A percentile compares a stretch with the other conserved stretches of the same genome.
Conservation (phyloP, 139 green algal species). For the Nannochloris sp. region DNA sequence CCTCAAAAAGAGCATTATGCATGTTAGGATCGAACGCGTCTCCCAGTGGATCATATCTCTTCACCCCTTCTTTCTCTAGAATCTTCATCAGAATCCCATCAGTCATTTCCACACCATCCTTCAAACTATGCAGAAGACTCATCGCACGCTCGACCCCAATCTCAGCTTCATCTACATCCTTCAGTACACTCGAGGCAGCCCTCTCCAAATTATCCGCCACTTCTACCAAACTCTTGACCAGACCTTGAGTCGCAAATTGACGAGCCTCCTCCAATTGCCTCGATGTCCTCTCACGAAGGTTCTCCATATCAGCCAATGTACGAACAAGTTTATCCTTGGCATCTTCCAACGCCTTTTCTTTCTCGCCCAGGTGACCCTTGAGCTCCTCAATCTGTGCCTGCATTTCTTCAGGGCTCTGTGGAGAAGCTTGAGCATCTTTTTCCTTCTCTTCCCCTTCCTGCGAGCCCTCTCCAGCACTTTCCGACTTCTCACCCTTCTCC, state of each 20-base stretch:
- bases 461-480: neutral
- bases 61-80: slow-evolving; percentile 1
- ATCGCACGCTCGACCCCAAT: slow-evolving; percentile 34
- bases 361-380: slow-evolving; percentile 15
- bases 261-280: slow-evolving; percentile 55
- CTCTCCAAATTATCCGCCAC: slow-evolving; percentile 92
- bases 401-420: neutral
- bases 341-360: slow-evolving; percentile 13
- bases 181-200: slow-evolving; percentile 54
- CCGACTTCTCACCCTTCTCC: too few relatives aligned
- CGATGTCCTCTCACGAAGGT: slow-evolving; percentile 65
- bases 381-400: neutral
- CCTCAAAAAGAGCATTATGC: slow-evolving; percentile 85
- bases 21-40: slow-evolving; percentile 91
- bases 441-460: neutral
- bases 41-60: slow-evolving; percentile 51
- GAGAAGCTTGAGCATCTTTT: slow-evolving; percentile 5
- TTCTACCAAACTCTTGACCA: slow-evolving; percentile 81
- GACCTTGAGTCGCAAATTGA: slow-evolving; percentile 79
- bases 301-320: slow-evolving; percentile 87
- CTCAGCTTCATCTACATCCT: slow-evolving; percentile 30
- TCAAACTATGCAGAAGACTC: slow-evolving; percentile 52
- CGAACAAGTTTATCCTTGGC: slow-evolving; percentile 67
- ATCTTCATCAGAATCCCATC: slow-evolving; percentile 76
- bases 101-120: slow-evolving; percentile 79